Evolutionary conservation across 495 filamentous ascomycete genomes (phyloP), one percentile per base, ranked within the genome.

Genomic region (Aspergillus carlsbadensis): DNA sequence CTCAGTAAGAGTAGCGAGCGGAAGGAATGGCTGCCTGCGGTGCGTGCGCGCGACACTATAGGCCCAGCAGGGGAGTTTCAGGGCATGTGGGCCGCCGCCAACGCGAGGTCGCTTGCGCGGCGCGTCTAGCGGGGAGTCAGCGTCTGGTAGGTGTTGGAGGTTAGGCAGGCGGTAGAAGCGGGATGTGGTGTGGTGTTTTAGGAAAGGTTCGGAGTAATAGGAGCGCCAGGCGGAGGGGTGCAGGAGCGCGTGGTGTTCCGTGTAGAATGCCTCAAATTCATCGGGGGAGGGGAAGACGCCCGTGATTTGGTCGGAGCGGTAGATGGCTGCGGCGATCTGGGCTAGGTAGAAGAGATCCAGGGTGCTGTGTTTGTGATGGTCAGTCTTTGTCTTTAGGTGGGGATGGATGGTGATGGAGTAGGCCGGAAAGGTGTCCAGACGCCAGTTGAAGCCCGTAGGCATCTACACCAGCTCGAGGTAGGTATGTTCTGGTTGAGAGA

Each of bases 261-360:
- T 41, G 14, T 45, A 34, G 31, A 46, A 31, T 3, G 50, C 8
- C 17, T 43, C 34, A 21, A 53, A 20, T 36, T 37, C 17, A 21
- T 18, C n/a, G 3, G 31, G 21, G 37, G 41, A 42, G n/a, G 31
- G 41, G 42, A 49, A 63, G 53, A 56, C 63, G 63, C 66, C 66
- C 60, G 62, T 41, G 22, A 61, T 39, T 63, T 52, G 48, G 43
- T 41, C 31, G 56, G 56, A 57, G 56, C 52, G 59, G 60, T 62
- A 65, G 56, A 65, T 57, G 52, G 53, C 63, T 54, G 63, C 63
- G 52, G 60, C 60, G 45, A 65, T 33, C 56, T 65, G 63, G 57
- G 63, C 54, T 11, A 65, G 57, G 50, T 63, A 62, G 53, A 65
- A 65, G 31, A 63, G 29, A 58, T 65, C 63, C 35, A 65, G 54